Base-by-base conservation (phyloP, 1,284 basidiomycete species). In the Leccinum griseonigrum region DNA sequence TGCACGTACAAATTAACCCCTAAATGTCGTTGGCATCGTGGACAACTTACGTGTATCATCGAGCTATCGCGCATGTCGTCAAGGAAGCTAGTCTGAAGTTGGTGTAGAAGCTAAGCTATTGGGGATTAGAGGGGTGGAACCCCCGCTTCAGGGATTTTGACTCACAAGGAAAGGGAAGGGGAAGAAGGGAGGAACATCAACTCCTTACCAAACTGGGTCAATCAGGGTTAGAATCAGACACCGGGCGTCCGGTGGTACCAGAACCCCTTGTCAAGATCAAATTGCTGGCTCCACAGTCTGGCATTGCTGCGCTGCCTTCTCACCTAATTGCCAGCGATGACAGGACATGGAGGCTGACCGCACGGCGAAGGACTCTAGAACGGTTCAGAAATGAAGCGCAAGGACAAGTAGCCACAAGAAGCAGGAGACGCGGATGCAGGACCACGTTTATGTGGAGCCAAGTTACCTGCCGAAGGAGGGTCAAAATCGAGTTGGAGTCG, bases 1-100 rank as follows among this genome's bases (percentile, higher is more conserved):
- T 60, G 63, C 59, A 69, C 60, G 60, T 66, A 68, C 56, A 58
- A 54, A 53, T 40, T 60, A 54, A 32, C 46, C 52, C 58, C 52
- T 60, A 43, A 53, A n/a, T 53, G 29, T 53, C 51, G 51, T 50
- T 14, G 50, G 28, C 26, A 51, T 28, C 28, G 26, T n/a, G 29
- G 7, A 51, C 29, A 51, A 51, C 14, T 13, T 46, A 22, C 43
- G 18, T 22, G 34, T 31, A 34, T 13, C 29, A 64, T 66, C 54
- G 22, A 56, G 53, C 43, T 58, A 65, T 36, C 22, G 34, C 32
- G 29, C 32, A 54, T 52, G 28, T 40, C 52, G 54, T 58, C 56
- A 28, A 46, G 18, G 36, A 50, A 50, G 48, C 26, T 38, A 14
- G 14, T 28, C 48, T 28, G 26, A 50, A 50, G 48, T 50, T 50